Conservation (phyloP, 2,329 filamentous ascomycete genomes). For the Pleomassaria siparia region DNA sequence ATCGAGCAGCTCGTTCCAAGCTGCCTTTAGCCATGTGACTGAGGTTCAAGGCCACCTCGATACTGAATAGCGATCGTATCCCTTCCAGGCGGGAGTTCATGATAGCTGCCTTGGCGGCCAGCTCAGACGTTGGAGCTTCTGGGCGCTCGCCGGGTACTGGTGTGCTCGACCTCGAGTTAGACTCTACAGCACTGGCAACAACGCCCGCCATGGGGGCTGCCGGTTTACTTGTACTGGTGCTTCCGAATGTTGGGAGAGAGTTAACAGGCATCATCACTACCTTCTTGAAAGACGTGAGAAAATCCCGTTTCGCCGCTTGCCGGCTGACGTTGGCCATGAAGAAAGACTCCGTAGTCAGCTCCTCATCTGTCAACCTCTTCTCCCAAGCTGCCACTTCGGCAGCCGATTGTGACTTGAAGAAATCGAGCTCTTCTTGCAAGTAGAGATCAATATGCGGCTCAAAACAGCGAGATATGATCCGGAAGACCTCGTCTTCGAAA, state of each 20-base stretch:
- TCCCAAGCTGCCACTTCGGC: slow-evolving; percentile 83
- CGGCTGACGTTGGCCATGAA: slow-evolving; percentile 95
- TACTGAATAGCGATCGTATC: slow-evolving; percentile 92
- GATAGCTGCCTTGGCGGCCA: slow-evolving; percentile 95
- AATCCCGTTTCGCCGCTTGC: slow-evolving; percentile 94
- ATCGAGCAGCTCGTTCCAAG: slow-evolving; percentile 80
- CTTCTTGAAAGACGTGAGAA: slow-evolving; percentile 94
- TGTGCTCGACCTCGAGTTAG: slow-evolving; percentile 30
- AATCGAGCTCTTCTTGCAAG: slow-evolving; percentile 84
- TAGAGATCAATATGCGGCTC: slow-evolving; percentile 95
- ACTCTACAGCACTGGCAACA: slow-evolving; percentile 34
- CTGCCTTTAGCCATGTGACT: slow-evolving; percentile 87
- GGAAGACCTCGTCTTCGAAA: slow-evolving; percentile 65
- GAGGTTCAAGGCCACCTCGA: slow-evolving; percentile 87
- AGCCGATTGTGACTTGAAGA: slow-evolving; percentile 76
- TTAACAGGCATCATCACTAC: slow-evolving; percentile 99
- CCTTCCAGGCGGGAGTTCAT: slow-evolving; percentile 95
- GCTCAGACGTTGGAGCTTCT: slow-evolving; percentile 78
- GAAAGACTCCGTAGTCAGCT: slow-evolving; percentile 86
- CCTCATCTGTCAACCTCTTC: slow-evolving; percentile 86
- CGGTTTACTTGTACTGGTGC: slow-evolving; percentile 41
- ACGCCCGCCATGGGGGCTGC: slow-evolving; percentile 20
- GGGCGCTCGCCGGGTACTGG: slow-evolving; percentile 43
- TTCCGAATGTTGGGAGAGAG: slow-evolving; percentile 69
- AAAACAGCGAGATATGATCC: slow-evolving; percentile 72